phyloP scores from a whole-genome alignment of 352 stramenopile species.

The Elongisporangium undulatum region DNA sequence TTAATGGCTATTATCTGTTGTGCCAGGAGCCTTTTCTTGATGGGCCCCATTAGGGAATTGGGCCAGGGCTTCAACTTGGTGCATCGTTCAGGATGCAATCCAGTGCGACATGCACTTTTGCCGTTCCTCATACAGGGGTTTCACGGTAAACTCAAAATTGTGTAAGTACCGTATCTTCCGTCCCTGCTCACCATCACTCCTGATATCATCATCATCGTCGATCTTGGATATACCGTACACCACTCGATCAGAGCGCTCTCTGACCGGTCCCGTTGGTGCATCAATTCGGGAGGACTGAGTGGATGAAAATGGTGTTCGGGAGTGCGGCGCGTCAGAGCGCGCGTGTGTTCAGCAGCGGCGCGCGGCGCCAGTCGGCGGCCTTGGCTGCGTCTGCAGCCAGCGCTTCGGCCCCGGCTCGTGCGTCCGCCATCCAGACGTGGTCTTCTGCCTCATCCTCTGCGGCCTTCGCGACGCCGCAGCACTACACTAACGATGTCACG shows the following conservation, averaged over 20 bases:
- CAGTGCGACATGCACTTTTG: neutral
- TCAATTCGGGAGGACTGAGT: neutral
- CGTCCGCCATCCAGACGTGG: conserved; percentile 6
- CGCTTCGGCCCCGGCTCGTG: neutral
- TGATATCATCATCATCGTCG: neutral
- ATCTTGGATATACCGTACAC: neutral
- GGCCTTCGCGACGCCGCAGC: conserved; percentile 8
- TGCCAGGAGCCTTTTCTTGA: no score
- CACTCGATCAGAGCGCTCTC: neutral
- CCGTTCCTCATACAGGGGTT: neutral
- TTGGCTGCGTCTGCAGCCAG: conserved; percentile 1
- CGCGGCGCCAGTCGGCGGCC: neutral
- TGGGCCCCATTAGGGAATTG: neutral
- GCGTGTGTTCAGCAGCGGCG: neutral
- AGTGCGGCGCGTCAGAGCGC: neutral
- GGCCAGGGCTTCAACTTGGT: neutral
- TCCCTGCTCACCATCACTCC: no score
- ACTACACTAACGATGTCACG: conserved; percentile 50
- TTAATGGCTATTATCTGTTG: neutral
- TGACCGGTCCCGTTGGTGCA: neutral
- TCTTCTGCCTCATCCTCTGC: neutral
- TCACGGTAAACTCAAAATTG: neutral
- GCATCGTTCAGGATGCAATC: neutral
- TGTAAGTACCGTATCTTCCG: no score
- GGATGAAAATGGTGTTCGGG: neutral